Percentiles rank a stretch among this genome's conserved stretches.
Conservation (phyloP, 2,329 filamentous ascomycete species). For the Cladophialophora psammophila region DNA sequence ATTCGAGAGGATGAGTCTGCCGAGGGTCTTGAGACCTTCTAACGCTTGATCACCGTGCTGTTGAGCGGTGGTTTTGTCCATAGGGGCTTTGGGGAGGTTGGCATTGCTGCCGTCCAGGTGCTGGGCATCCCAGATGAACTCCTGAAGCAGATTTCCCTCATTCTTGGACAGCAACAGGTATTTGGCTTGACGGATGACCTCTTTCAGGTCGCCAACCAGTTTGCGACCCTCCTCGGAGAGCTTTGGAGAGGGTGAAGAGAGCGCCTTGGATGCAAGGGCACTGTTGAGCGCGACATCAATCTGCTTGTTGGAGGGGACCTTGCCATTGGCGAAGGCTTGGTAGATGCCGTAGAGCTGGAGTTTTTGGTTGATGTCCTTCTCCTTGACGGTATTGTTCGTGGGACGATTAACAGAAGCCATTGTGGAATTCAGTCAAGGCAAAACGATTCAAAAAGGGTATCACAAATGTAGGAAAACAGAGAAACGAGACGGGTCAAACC, state of each 20-base stretch:
- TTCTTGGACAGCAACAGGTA: slow-evolving; percentile 90
- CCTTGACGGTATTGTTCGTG: slow-evolving; percentile 76
- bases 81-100: slow-evolving; percentile 67
- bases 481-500: slow-evolving; percentile 1
- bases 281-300: slow-evolving; percentile 95
- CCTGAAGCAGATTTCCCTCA: slow-evolving; percentile 89
- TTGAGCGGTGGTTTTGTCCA: slow-evolving; percentile 78
- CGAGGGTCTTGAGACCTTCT: slow-evolving; percentile 85
- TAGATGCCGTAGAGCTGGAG: slow-evolving; percentile 79
- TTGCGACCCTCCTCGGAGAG: slow-evolving; percentile 82
- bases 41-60: slow-evolving; percentile 85
- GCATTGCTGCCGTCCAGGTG: slow-evolving; percentile 69
- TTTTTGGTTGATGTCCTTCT: slow-evolving; percentile 86
- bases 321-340: slow-evolving; percentile 83
- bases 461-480: slow-evolving; percentile 23
- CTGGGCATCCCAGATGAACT: slow-evolving; percentile 95
- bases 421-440: slow-evolving; percentile 13
- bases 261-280: slow-evolving; percentile 73
- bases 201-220: slow-evolving; percentile 78
- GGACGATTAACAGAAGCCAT: slow-evolving; percentile 70
- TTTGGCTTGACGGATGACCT: slow-evolving; percentile 86
- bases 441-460: slow-evolving; percentile 29
- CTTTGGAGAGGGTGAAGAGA: slow-evolving; percentile 74
- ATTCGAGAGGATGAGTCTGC: slow-evolving; percentile 89
- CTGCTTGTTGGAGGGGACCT: slow-evolving; percentile 93